Evolutionary conservation across 2,329 filamentous ascomycete species (phyloP).

Genomic region (Colletotrichum limetticola): DNA sequence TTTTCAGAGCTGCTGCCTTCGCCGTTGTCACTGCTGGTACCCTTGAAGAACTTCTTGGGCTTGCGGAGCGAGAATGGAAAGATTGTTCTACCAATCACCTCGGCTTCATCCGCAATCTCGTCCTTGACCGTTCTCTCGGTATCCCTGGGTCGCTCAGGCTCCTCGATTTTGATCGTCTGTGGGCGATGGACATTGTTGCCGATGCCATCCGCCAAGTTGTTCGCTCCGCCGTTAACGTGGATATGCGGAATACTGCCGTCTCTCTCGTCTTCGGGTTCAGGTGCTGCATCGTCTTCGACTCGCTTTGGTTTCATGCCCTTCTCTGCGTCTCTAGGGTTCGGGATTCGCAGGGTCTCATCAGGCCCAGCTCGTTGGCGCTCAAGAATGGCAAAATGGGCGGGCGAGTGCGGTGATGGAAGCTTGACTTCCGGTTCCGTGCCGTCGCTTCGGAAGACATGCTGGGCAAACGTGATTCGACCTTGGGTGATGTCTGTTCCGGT

Average conservation of each 20-base stretch:
- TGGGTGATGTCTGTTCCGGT: conserved; percentile 18
- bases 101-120: conserved; percentile 53
- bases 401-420: conserved; percentile 63
- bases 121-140: conserved; percentile 45
- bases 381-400: conserved; percentile 88
- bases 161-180: conserved; percentile 74
- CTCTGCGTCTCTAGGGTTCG: conserved; percentile 91
- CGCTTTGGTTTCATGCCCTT: conserved; percentile 77
- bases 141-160: conserved; percentile 61
- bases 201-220: conserved; percentile 28
- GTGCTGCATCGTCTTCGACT: conserved; percentile 49
- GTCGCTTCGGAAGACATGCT: conserved; percentile 71
- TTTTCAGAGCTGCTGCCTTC: conserved; percentile 4
- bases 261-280: conserved; percentile 49
- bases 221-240: conserved; percentile 38
- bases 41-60: conserved; percentile 50
- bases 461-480: conserved; percentile 73
- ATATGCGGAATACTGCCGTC: conserved; percentile 40
- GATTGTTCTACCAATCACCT: conserved; percentile 52
- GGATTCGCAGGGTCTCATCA: conserved; percentile 84
- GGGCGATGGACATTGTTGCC: conserved; percentile 47
- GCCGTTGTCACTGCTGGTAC: conserved; percentile 49
- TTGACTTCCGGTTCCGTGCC: conserved; percentile 62
- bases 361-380: conserved; percentile 82
- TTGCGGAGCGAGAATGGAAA: conserved; percentile 56